These are phyloP conservation scores for Macadamia tetraphylla DNA, from an alignment of 164 flowering plant species.

Conservation along the genomic window DNA sequence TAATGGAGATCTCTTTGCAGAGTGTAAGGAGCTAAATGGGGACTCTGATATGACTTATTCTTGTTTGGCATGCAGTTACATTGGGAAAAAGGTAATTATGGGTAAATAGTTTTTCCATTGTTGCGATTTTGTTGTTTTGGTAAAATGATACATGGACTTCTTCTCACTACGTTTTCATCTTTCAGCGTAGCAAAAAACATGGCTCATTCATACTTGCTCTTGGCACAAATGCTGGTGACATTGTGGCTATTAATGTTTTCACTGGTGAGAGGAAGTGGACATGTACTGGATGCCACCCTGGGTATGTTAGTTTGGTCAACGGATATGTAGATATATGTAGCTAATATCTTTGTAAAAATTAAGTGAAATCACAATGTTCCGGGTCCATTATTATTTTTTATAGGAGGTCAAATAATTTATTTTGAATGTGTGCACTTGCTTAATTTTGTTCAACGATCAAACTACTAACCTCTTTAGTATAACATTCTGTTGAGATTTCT, in stretches of 20 bases:
- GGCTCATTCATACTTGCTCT: slow-evolving; percentile 27
- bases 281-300: slow-evolving; percentile 17
- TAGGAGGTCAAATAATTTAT: background rate
- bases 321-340: background rate
- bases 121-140: background rate
- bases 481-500: background rate
- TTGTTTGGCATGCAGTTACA: slow-evolving; percentile 28
- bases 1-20: slow-evolving; percentile 28
- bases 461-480: background rate
- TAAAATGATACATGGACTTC: background rate
- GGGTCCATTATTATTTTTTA: background rate
- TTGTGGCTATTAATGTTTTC: slow-evolving; percentile 23
- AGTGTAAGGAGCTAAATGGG: slow-evolving; percentile 26
- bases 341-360: background rate
- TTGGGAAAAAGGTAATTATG: slow-evolving; percentile 35
- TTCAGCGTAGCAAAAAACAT: slow-evolving; percentile 28
- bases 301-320: slow-evolving; percentile 19
- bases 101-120: background rate
- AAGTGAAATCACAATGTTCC: background rate
- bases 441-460: background rate
- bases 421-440: background rate
- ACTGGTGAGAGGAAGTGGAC: slow-evolving; percentile 31
- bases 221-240: slow-evolving; percentile 29
- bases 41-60: slow-evolving; percentile 14
- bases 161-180: slow-evolving; percentile 2